These are phyloP conservation scores for Barnettozyma siamensis DNA, from an alignment of 805 yeast genomes.

Conservation along the genomic window DNA sequence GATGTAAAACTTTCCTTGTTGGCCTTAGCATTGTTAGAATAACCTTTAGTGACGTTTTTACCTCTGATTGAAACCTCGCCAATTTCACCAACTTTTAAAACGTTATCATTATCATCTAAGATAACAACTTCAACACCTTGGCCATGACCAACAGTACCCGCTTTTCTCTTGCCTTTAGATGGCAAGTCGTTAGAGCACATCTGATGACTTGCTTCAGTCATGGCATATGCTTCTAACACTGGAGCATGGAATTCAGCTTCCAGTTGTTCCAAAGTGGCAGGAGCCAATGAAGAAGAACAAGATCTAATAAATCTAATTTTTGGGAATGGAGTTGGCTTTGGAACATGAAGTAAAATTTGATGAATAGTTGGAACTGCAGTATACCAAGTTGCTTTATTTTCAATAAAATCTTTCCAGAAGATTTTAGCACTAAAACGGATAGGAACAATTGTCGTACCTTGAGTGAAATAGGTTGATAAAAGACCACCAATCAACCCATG, in stretches of 20 bases:
- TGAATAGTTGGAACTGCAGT: conserved; percentile 77
- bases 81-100: conserved; percentile 42
- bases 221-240: conserved; percentile 71
- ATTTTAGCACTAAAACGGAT: conserved; percentile 50
- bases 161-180: conserved; percentile 56
- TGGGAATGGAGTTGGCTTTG: conserved; percentile 46
- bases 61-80: conserved; percentile 73
- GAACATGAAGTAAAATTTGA: conserved; percentile 51
- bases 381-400: conserved; percentile 57
- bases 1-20: conserved; percentile 58
- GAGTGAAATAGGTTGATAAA: conserved; percentile 52
- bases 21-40: conserved; percentile 66
- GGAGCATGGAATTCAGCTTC: conserved; percentile 59
- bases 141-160: conserved; percentile 72
- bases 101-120: conserved; percentile 43
- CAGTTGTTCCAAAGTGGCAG: conserved; percentile 51
- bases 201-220: conserved; percentile 80
- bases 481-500: conserved; percentile 69
- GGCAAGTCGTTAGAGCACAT: conserved; percentile 70
- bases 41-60: conserved; percentile 63
- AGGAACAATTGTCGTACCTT: conserved; percentile 62
- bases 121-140: conserved; percentile 62
- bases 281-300: conserved; percentile 68
- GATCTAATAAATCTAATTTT: conserved; percentile 62
- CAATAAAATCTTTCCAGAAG: conserved; percentile 55